phyloP scores from a whole-genome alignment of 768 basidiomycete species.

The Cyclocybe aegerita region DNA sequence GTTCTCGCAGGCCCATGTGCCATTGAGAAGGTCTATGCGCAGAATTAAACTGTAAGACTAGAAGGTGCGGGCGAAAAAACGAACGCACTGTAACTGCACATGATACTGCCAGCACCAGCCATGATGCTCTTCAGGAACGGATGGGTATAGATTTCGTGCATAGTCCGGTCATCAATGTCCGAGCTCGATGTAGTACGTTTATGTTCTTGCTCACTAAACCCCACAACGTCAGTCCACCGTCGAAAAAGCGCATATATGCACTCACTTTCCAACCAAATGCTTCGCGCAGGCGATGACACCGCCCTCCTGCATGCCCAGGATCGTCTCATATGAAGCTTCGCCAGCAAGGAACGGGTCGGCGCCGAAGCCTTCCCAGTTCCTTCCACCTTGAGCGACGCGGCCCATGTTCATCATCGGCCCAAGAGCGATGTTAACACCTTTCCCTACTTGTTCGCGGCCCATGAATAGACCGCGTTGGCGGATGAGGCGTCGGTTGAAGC shows the following conservation, averaged over 20 bases:
- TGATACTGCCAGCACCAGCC: conserved; percentile 71
- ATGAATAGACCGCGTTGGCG: conserved; percentile 75
- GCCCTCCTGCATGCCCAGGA: conserved; percentile 75
- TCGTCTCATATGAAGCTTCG: conserved; percentile 75
- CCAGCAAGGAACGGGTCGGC: conserved; percentile 88
- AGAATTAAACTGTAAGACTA: neutral
- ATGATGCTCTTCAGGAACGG: conserved; percentile 70
- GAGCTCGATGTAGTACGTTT: conserved; percentile 54
- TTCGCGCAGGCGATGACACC: conserved; percentile 90
- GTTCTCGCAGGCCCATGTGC: conserved; percentile 76
- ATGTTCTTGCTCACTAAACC: conserved; percentile 65
- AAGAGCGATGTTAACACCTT: conserved; percentile 82
- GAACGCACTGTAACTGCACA: conserved; percentile 73
- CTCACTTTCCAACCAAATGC: conserved; percentile 76
- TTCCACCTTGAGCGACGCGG: conserved; percentile 74
- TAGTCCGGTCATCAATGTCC: conserved; percentile 77
- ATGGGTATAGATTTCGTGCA: conserved; percentile 73
- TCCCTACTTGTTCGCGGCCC: conserved; percentile 79
- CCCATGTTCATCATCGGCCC: conserved; percentile 89
- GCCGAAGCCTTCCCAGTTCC: conserved; percentile 97
- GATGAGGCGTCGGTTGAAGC: conserved; percentile 77
- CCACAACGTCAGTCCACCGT: neutral
- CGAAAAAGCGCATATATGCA: conserved; percentile 2
- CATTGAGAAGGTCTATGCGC: conserved; percentile 57
- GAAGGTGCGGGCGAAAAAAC: neutral